Base-by-base conservation (phyloP, 2,329 filamentous ascomycete genomes). In the Xylaria sp. region DNA sequence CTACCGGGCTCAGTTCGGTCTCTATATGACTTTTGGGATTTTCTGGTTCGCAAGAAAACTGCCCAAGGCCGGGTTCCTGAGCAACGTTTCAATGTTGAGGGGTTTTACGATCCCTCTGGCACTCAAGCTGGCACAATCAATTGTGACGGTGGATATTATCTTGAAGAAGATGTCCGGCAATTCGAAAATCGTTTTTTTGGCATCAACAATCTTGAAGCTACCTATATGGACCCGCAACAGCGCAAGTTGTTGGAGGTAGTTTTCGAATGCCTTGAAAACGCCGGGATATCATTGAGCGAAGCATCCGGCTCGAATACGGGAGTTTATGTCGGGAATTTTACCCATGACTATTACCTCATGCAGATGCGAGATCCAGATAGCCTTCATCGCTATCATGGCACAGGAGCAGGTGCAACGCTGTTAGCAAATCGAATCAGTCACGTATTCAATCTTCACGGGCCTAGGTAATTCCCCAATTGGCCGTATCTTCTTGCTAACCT, bases 211-310 rank as follows among this genome's bases (percentile, higher is more conserved):
- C 40, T 58, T 1, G 62, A 64, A 19, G 62, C 62, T 5, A 40
- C 43, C 8, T 59, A 53, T 5, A 52, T 77, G 67, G 75, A 77
- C 17, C 72, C 74, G 2, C 69, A 73, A 38, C 75, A 76, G 25
- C n/a, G n/a, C n/a, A n/a, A n/a, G n/a, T n/a, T n/a, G n/a, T n/a
- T n/a, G n/a, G n/a, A n/a, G n/a, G n/a, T n/a, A n/a, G n/a, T n/a
- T n/a, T n/a, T n/a, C n/a, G n/a, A n/a, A n/a, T n/a, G n/a, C n/a
- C n/a, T n/a, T 5, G 68, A 71, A 37, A 66, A 57, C 23, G 55
- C 63, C 7, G 69, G 69, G 0, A n/a, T 55, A 3, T 21, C 70
- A 0, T 12, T 70, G 19, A 50, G 65, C 2, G 4, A 55, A 1
- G 14, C 66, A 1, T 63, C 60, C 0, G 67, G 67, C 7, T 35